phyloP scores from a whole-genome alignment of 2,329 filamentous ascomycete species.

The Aspergillus sp. region DNA sequence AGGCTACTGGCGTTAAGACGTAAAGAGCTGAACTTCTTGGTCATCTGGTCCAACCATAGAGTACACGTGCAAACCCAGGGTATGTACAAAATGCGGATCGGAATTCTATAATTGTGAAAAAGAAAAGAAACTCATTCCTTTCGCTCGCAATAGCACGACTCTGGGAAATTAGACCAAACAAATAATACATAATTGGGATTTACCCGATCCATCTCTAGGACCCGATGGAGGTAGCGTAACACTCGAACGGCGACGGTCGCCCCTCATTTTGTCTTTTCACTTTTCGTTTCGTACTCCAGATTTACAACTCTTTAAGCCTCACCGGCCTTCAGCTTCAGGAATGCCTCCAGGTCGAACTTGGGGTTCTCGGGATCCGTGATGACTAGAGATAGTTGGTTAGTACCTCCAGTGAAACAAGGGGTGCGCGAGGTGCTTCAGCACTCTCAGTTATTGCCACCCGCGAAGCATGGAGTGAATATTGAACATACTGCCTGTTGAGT shows the following conservation, averaged over 20 bases:
- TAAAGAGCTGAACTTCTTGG: slow-evolving; percentile 38
- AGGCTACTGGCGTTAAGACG: slow-evolving; percentile 23
- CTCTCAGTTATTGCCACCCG: neutral
- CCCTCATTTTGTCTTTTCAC: slow-evolving; percentile 26
- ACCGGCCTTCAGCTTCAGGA: slow-evolving; percentile 63
- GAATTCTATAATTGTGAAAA: slow-evolving; percentile 37
- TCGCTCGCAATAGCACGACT: slow-evolving; percentile 43
- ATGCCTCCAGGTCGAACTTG: slow-evolving; percentile 91
- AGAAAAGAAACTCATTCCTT: slow-evolving; percentile 38
- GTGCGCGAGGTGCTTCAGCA: neutral
- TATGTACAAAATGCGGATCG: slow-evolving; percentile 44
- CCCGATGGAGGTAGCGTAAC: slow-evolving; percentile 34
- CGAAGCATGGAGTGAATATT: neutral
- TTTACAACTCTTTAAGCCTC: slow-evolving; percentile 37
- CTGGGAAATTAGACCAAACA: slow-evolving; percentile 43
- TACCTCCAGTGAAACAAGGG: slow-evolving; percentile 12
- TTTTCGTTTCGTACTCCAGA: slow-evolving; percentile 17
- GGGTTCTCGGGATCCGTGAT: slow-evolving; percentile 77
- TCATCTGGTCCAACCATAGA: slow-evolving; percentile 40
- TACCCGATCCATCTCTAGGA: slow-evolving; percentile 35
- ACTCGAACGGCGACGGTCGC: slow-evolving; percentile 28
- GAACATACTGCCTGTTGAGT: slow-evolving; percentile 41
- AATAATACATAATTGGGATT: slow-evolving; percentile 42
- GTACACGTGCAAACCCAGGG: slow-evolving; percentile 41
- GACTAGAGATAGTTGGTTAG: slow-evolving; percentile 48